These are phyloP conservation scores for Ambrosia hybrid DNA, from an alignment of 140 eudicot species.

Conservation along the genomic window DNA sequence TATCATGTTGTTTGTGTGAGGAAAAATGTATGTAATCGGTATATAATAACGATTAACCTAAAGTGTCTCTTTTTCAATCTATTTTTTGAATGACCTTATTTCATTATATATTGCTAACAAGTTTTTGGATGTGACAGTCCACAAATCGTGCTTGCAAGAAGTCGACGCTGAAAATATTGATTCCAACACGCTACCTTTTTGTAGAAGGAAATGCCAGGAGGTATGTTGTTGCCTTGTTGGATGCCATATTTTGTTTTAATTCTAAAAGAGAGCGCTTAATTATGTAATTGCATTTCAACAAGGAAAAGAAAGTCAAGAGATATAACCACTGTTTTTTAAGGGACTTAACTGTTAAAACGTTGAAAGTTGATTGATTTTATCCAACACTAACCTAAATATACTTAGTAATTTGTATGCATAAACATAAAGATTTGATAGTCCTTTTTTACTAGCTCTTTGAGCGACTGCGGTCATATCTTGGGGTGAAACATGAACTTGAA, in stretches of 20 bases:
- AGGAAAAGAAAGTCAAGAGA: too few species aligned
- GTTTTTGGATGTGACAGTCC: constrained; percentile 53
- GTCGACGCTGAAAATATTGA: constrained; percentile 32
- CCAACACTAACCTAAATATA: too few species aligned
- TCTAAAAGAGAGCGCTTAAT: neutral
- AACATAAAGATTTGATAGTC: neutral
- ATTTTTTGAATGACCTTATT: neutral
- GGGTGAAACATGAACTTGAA: constrained; percentile 71
- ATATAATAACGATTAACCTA: neutral
- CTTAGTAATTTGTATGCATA: too few species aligned
- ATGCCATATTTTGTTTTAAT: constrained; percentile 5
- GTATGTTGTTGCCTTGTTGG: constrained; percentile 36
- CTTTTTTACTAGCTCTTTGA: constrained; percentile 52
- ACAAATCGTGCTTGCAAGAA: constrained; percentile 47
- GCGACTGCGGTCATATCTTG: constrained; percentile 55
- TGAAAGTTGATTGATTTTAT: neutral
- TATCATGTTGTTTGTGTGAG: constrained; percentile 71
- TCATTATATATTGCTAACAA: constrained; percentile 2
- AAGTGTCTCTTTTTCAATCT: neutral
- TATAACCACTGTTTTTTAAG: too few species aligned
- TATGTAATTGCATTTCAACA: neutral
- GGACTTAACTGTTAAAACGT: too few species aligned
- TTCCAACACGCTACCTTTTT: constrained; percentile 38
- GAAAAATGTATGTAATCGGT: constrained; percentile 66
- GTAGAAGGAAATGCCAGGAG: constrained; percentile 78